These are phyloP conservation scores for Lepiota subincarnata DNA, from an alignment of 768 basidiomycete species.

Conservation along the genomic window DNA sequence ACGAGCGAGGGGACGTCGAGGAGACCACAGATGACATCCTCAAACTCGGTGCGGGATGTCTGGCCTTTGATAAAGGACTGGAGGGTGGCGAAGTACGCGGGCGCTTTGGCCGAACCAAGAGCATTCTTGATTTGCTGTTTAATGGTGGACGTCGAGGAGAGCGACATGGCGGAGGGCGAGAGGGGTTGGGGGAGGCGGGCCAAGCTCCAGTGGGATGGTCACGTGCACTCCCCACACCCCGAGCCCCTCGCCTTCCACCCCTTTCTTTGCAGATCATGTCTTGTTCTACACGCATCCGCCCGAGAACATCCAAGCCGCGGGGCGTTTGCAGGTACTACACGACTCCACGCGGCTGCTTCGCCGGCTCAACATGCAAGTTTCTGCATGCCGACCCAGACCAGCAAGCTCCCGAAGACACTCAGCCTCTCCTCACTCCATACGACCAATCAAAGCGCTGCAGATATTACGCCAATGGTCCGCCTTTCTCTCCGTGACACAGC, in stretches of 20 bases:
- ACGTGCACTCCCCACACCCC: slow-evolving; percentile 12
- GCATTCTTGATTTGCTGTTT: slow-evolving; percentile 62
- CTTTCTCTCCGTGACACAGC: not conserved
- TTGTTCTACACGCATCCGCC: slow-evolving; percentile 32
- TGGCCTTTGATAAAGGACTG: slow-evolving; percentile 63
- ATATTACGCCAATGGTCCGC: slow-evolving; percentile 57
- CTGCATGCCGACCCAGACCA: slow-evolving; percentile 48
- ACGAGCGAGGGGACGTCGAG: slow-evolving; percentile 33
- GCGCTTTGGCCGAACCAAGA: slow-evolving; percentile 53
- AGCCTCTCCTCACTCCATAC: slow-evolving; percentile 51
- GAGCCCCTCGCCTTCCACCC: slow-evolving; percentile 3
- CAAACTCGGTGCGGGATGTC: slow-evolving; percentile 73
- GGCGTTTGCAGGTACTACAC: slow-evolving; percentile 69
- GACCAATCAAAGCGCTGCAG: slow-evolving; percentile 69
- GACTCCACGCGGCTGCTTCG: slow-evolving; percentile 63
- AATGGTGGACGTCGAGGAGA: slow-evolving; percentile 70
- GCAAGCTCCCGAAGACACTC: slow-evolving; percentile 20
- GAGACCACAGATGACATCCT: slow-evolving; percentile 34
- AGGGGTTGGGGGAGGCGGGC: not conserved
- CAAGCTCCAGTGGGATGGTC: not conserved
- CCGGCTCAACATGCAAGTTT: slow-evolving; percentile 71
- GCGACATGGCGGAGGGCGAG: slow-evolving; percentile 46
- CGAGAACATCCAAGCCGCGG: slow-evolving; percentile 64
- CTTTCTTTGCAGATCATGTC: slow-evolving; percentile 3
- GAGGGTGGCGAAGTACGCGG: slow-evolving; percentile 59